Evolutionary conservation across 176 grass and related monocot genomes (phyloP).

Genomic region (Musa schizocarpa): DNA sequence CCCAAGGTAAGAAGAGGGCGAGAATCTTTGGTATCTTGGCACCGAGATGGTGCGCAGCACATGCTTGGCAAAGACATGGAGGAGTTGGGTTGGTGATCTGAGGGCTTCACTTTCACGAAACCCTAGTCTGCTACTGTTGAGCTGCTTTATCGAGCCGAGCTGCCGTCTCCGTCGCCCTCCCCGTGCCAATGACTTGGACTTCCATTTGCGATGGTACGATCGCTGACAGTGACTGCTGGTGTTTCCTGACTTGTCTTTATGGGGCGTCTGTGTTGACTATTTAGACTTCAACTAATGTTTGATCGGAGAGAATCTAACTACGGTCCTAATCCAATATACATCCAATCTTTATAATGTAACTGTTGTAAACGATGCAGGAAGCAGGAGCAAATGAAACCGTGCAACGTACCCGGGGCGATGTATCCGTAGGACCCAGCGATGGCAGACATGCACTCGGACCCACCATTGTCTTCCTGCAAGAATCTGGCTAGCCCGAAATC

Average conservation of each 20-base stretch:
- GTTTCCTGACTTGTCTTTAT: neutral
- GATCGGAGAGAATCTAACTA: too few species aligned
- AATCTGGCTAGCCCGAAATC: constrained; percentile 97
- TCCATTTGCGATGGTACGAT: neutral
- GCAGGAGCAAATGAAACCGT: neutral
- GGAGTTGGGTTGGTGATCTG: neutral
- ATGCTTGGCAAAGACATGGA: neutral
- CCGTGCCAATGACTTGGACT: neutral
- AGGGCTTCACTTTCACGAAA: neutral
- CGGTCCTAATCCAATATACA: too few species aligned
- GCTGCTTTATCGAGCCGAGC: neutral
- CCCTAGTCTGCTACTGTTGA: neutral
- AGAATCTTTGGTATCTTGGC: neutral
- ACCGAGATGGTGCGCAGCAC: neutral
- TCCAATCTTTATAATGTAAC: too few species aligned
- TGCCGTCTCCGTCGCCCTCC: neutral
- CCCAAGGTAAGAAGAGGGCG: neutral
- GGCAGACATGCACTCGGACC: constrained; percentile 81
- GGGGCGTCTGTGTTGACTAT: too few species aligned
- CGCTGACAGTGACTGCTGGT: neutral
- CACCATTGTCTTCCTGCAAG: constrained; percentile 23
- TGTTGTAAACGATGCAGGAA: neutral
- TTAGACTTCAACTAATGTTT: too few species aligned
- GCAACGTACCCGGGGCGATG: constrained; percentile 66
- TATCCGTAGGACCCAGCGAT: constrained; percentile 97